phyloP scores from a whole-genome alignment of 768 basidiomycete species.

The Suillus sp. region DNA sequence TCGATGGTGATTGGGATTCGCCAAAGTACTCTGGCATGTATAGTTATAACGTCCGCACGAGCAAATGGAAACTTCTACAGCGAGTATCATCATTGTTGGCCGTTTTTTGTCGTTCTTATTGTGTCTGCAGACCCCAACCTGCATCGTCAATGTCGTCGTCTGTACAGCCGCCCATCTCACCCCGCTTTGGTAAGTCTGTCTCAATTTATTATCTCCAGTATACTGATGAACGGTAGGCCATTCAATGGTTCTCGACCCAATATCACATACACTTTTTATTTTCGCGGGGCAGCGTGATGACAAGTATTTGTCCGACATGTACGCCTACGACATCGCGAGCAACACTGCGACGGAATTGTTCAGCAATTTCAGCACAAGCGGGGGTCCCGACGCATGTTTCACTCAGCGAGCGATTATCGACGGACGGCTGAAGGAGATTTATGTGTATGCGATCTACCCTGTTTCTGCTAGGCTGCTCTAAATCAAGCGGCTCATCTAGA shows the following conservation, averaged over 20 bases:
- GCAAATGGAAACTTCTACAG: slow-evolving; percentile 72
- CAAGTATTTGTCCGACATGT: slow-evolving; percentile 75
- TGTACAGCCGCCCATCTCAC: slow-evolving; percentile 48
- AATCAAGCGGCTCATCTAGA: slow-evolving; percentile 33
- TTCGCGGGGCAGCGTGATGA: slow-evolving; percentile 75
- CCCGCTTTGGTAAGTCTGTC: slow-evolving; percentile 56
- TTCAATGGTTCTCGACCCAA: slow-evolving; percentile 78
- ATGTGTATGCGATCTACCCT: slow-evolving; percentile 54
- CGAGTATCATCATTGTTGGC: slow-evolving; percentile 38
- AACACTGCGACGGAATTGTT: slow-evolving; percentile 63
- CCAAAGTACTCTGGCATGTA: slow-evolving; percentile 72
- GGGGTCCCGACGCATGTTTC: slow-evolving; percentile 73
- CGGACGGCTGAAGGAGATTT: slow-evolving; percentile 61
- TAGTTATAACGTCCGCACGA: slow-evolving; percentile 65
- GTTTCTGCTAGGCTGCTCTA: not conserved
- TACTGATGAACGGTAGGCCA: slow-evolving; percentile 49
- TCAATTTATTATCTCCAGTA: not conserved
- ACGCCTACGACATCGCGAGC: slow-evolving; percentile 62
- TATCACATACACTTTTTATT: slow-evolving; percentile 60
- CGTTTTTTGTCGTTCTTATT: not conserved
- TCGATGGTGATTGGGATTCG: slow-evolving; percentile 62
- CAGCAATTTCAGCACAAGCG: slow-evolving; percentile 57
- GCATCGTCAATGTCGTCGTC: slow-evolving; percentile 15
- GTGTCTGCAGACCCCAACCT: slow-evolving; percentile 24
- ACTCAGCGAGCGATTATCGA: slow-evolving; percentile 77